Base-by-base conservation (phyloP, 805 yeast genomes). In the Candida germanica region DNA sequence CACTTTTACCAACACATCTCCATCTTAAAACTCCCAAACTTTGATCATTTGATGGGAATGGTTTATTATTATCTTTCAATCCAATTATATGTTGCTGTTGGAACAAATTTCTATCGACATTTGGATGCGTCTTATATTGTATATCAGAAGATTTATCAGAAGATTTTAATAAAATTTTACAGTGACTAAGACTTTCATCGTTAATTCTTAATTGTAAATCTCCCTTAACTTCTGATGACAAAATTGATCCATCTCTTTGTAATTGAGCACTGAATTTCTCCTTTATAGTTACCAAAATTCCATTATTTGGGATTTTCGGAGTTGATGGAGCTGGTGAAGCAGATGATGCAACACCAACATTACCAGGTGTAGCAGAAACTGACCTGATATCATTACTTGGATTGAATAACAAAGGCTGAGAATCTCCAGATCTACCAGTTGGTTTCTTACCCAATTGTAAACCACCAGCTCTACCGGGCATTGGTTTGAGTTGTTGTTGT, bases 71-170 rank as follows among this genome's bases (percentile, higher is more conserved):
- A 57, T 89, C 95, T 56, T 85, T 86, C 53, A 89, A 74, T 0
- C 83, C 83, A 51, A 93, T 79, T 28, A 74, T 60, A 39, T 74
- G 68, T 11, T 68, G 59, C 10, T 73, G 56, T 29, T 73, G 70
- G 59, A 91, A 93, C 53, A 77, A 60, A 27, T 65, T 66, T 53
- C 85, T 82, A 64, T 93, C 97, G 47, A 93, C 94, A 57, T 91
- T 89, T 45, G 98, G 98, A 68, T 93, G 96, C 11, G 98, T 88
- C 61, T 89, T 89, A 69, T 77, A 93, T 54, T 83, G 88, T 30
- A 79, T 67, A 45, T 66, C 77, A 25, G 69, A 59, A 11, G 72
- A 61, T 27, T 67, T 62, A 20, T 73, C 72, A 15, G 62, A 68
- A 27, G 79, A 70, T 27, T 66, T 59, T 46, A 89, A 65, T 43